These are phyloP conservation scores for Pseudohalonectria lignicola DNA, from an alignment of 2,329 filamentous ascomycete species.

Conservation along the genomic window DNA sequence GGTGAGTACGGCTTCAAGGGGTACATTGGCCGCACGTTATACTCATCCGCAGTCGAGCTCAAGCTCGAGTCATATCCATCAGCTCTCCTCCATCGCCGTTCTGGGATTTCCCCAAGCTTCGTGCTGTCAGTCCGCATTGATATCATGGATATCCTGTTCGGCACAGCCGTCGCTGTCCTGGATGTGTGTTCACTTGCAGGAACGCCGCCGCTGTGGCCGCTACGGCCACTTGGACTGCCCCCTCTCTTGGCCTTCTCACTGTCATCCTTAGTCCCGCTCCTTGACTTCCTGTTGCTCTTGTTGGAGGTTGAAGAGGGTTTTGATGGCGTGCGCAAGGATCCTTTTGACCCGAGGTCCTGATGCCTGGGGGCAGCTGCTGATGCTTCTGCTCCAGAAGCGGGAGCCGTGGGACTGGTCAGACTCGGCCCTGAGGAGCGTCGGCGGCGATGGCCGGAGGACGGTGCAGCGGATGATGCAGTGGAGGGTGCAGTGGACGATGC, in stretches of 20 bases:
- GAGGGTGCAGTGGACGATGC: conserved; percentile 1
- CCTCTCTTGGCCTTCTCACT: neutral
- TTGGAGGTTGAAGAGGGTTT: too few relatives aligned
- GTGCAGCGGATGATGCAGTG: too few relatives aligned
- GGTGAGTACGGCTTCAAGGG: conserved; percentile 18
- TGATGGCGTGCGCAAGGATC: too few relatives aligned
- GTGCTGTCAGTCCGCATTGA: conserved; percentile 21
- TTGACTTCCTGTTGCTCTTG: neutral
- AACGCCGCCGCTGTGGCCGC: neutral
- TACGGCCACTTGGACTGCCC: neutral
- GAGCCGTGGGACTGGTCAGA: neutral
- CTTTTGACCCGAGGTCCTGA: too few relatives aligned
- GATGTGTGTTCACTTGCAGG: too few relatives aligned
- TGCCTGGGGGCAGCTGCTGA: neutral
- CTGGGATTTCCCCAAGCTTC: conserved; percentile 21
- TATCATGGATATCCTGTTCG: conserved; percentile 17
- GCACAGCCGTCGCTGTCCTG: conserved; percentile 1
- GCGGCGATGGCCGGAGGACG: neutral
- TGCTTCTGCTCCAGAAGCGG: neutral
- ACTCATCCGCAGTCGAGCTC: conserved; percentile 9
- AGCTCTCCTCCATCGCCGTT: conserved; percentile 12
- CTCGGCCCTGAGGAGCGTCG: neutral
- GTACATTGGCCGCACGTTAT: conserved; percentile 18
- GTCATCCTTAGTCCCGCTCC: too few relatives aligned
- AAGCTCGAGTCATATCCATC: conserved; percentile 6